Conservation (phyloP, 345 rosid genomes). For the Streptanthus diversifolius region DNA sequence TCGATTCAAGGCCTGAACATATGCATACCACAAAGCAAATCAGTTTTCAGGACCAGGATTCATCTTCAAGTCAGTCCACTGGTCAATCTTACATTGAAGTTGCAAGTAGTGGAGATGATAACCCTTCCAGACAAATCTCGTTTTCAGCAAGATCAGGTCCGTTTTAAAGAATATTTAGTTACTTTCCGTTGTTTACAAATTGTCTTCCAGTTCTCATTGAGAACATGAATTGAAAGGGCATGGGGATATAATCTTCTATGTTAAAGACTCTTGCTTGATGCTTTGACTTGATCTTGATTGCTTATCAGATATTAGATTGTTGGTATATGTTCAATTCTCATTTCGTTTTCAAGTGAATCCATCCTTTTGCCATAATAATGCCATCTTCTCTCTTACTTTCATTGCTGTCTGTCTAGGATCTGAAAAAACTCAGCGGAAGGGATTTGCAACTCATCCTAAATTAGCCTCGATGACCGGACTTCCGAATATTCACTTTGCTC, state of each 20-base stretch:
- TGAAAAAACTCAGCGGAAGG: conserved; percentile 38
- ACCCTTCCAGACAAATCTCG: conserved; percentile 27
- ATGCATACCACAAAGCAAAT: conserved; percentile 40
- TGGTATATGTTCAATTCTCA: neutral
- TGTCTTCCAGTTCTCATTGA: neutral
- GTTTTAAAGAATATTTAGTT: neutral
- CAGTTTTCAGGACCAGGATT: conserved; percentile 63
- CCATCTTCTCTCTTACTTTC: neutral
- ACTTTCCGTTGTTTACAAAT: neutral
- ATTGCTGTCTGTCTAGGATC: conserved; percentile 41
- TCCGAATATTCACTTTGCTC: conserved; percentile 46
- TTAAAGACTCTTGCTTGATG: conserved; percentile 11
- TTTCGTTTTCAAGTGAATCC: neutral
- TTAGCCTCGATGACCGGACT: conserved; percentile 38
- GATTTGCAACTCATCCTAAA: conserved; percentile 38
- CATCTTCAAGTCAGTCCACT: conserved; percentile 67
- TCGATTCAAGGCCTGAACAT: conserved; percentile 43
- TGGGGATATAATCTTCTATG: neutral
- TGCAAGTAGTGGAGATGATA: conserved; percentile 46
- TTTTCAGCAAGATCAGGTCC: conserved; percentile 36
- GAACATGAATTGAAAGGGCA: neutral
- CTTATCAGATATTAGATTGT: neutral
- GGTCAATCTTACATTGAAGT: conserved; percentile 63
- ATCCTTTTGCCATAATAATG: neutral
- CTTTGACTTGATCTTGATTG: neutral